Conservation (phyloP, 1,284 basidiomycete species). For the Boletus smithii region DNA sequence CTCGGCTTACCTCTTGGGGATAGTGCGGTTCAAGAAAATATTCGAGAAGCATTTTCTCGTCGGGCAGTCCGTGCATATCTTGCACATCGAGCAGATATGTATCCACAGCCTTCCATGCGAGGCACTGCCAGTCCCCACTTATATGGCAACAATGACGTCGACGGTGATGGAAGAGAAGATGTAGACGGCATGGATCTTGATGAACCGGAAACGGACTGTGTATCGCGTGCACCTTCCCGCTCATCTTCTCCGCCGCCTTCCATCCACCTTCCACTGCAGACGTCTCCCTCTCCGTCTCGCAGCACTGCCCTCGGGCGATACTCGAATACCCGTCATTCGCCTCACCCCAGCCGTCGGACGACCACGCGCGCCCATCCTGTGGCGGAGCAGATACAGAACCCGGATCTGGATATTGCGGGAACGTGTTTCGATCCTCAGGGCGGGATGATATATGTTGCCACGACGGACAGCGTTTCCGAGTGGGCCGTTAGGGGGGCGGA, state of each 20-base stretch:
- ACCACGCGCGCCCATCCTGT: constrained; percentile 11
- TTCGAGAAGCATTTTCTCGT: constrained; percentile 51
- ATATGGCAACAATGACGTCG: constrained; percentile 24
- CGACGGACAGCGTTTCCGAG: constrained; percentile 58
- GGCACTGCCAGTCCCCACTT: constrained; percentile 12
- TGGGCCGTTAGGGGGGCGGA: constrained; percentile 61
- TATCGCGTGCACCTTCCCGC: constrained; percentile 46
- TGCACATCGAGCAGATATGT: constrained; percentile 24
- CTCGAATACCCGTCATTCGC: constrained; percentile 19
- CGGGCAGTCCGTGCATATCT: constrained; percentile 42
- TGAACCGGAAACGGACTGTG: constrained; percentile 44
- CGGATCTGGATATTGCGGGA: constrained; percentile 66
- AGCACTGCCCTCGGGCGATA: constrained; percentile 17
- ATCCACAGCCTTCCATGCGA: constrained; percentile 21
- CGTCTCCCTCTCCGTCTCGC: constrained; percentile 23
- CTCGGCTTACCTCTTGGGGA: constrained; percentile 59
- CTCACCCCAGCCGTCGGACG: constrained; percentile 21
- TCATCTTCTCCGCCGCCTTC: constrained; percentile 43
- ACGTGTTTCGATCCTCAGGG: constrained; percentile 73
- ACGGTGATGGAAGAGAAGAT: constrained; percentile 23
- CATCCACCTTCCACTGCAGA: constrained; percentile 26
- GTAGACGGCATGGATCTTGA: constrained; percentile 40
- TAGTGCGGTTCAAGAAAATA: constrained; percentile 55
- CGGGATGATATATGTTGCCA: constrained; percentile 64
- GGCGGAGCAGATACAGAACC: constrained; percentile 17